Evolutionary conservation across 345 rosid species (phyloP).

Genomic region (Melaleuca quinquenervia): DNA sequence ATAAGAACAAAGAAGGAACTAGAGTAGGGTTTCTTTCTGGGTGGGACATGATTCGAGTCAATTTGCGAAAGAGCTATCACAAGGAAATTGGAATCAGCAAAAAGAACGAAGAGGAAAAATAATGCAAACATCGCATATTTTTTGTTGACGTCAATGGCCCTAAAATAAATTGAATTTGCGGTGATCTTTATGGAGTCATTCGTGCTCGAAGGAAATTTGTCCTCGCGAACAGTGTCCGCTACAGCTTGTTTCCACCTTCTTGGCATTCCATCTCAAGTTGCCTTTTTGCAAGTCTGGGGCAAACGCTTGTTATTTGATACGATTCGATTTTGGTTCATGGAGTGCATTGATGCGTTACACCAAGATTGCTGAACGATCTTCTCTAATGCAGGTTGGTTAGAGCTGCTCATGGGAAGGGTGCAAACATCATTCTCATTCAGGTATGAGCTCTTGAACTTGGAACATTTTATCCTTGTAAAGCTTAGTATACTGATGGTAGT

Average conservation of each 20-base stretch:
- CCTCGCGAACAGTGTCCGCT: background rate
- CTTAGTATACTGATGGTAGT: background rate
- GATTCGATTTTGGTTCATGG: background rate
- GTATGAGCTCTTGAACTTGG: constrained; percentile 7
- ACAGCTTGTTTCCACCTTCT: background rate
- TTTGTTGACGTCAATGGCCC: background rate
- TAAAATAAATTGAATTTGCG: background rate
- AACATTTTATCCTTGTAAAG: background rate
- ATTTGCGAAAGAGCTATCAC: background rate
- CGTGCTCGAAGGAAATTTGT: background rate
- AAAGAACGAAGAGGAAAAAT: background rate
- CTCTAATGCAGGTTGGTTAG: constrained; percentile 48
- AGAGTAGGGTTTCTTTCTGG: background rate
- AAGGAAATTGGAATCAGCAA: background rate
- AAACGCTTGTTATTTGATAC: background rate
- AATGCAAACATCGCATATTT: background rate
- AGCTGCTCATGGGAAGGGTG: constrained; percentile 62
- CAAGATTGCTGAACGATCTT: background rate
- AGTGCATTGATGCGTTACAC: background rate
- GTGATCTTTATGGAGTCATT: background rate
- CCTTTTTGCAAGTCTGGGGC: background rate
- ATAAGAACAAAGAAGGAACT: background rate
- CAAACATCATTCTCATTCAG: constrained; percentile 89
- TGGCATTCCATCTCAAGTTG: background rate
- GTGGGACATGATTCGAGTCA: background rate